Evolutionary conservation across 768 basidiomycete species (phyloP).

Genomic region (Porpolomopsis calyptriformis): DNA sequence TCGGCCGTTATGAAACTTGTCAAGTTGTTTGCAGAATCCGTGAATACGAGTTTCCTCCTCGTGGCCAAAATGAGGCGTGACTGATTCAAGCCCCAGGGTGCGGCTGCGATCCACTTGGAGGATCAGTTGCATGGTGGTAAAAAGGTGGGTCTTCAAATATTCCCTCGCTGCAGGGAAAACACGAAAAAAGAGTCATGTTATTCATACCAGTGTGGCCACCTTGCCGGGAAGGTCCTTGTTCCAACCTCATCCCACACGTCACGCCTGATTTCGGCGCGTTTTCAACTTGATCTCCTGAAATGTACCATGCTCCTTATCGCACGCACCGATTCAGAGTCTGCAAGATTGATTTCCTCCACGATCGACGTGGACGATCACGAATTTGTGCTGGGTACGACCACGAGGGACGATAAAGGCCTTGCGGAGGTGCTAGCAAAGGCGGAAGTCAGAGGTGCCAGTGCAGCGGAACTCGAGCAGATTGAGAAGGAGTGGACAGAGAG

Average conservation of each 20-base stretch:
- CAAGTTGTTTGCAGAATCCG: constrained; percentile 91
- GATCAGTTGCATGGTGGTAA: constrained; percentile 93
- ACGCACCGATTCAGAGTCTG: constrained; percentile 86
- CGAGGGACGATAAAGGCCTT: constrained; percentile 37
- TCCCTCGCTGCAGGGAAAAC: neutral
- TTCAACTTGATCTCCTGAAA: constrained; percentile 85
- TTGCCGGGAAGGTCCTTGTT: constrained; percentile 87
- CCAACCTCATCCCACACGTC: constrained; percentile 82
- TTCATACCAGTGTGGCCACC: constrained; percentile 61
- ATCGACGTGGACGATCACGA: constrained; percentile 78
- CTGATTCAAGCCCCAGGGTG: constrained; percentile 42
- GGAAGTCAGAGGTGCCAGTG: constrained; percentile 50
- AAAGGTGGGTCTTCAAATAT: constrained; percentile 39
- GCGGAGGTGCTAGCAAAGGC: constrained; percentile 64
- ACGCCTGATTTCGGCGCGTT: constrained; percentile 74
- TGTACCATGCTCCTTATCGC: constrained; percentile 85
- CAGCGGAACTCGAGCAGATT: constrained; percentile 58
- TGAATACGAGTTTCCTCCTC: constrained; percentile 20
- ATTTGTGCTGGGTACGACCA: constrained; percentile 47
- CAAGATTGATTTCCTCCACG: constrained; percentile 72
- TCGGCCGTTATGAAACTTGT: constrained; percentile 91
- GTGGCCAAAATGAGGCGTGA: neutral
- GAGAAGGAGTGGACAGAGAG: constrained; percentile 66
- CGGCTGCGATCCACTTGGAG: constrained; percentile 84
- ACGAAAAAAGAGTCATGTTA: too few relatives aligned